These are phyloP conservation scores for Eudorina sp. DNA, from an alignment of 139 green algal species.

Conservation along the genomic window DNA sequence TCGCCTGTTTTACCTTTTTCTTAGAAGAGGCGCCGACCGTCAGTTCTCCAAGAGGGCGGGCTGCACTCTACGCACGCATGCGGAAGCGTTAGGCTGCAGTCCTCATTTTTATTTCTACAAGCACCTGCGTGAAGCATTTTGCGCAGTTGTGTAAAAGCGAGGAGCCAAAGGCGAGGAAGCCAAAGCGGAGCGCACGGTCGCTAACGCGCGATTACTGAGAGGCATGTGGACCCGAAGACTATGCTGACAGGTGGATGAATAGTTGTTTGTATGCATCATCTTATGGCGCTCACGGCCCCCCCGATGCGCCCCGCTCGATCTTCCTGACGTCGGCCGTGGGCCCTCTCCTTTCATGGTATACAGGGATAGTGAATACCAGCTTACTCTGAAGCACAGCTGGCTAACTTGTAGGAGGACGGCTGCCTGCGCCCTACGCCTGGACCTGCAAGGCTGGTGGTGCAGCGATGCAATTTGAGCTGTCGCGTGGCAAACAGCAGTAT, in stretches of 20 bases:
- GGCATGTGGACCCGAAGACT: neutral
- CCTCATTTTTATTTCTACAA: too few species aligned
- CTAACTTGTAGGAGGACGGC: neutral
- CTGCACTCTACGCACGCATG: neutral
- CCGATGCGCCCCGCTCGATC: too few species aligned
- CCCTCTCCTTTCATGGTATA: neutral
- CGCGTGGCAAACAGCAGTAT: slow-evolving; percentile 5
- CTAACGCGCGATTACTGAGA: neutral
- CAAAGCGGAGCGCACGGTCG: too few species aligned
- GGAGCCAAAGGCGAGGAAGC: too few species aligned
- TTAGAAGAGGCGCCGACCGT: neutral
- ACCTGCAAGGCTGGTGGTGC: neutral
- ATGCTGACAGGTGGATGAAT: neutral
- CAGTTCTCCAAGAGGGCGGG: neutral
- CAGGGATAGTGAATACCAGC: neutral
- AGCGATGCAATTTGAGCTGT: slow-evolving; percentile 37
- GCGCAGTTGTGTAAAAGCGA: too few species aligned
- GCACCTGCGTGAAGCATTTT: too few species aligned
- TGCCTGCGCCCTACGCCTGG: neutral
- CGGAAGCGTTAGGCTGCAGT: too few species aligned
- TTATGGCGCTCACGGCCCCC: too few species aligned
- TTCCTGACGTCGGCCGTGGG: neutral
- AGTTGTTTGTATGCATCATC: neutral
- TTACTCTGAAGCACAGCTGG: neutral
- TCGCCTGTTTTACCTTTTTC: neutral